A percentile compares a stretch with the other conserved stretches of the same genome.
Conservation (phyloP, 345 rosid genomes). For the Toxicodendron radicans region DNA sequence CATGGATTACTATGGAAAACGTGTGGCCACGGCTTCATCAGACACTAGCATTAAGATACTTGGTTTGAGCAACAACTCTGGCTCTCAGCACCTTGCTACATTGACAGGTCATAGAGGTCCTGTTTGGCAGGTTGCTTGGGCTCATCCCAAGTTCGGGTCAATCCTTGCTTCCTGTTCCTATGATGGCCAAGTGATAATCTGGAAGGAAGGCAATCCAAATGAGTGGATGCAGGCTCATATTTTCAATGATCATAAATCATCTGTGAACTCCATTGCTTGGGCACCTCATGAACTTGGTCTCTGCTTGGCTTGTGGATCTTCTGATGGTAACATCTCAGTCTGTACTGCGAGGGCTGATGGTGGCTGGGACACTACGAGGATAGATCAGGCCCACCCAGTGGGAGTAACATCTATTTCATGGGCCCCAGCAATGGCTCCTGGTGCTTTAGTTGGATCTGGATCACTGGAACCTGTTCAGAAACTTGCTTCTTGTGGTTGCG, state of each 20-base stretch:
- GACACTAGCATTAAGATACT: constrained; percentile 15
- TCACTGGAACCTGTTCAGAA: constrained; percentile 17
- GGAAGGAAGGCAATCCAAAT: constrained; percentile 20
- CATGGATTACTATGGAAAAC: constrained; percentile 21
- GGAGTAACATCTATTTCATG: constrained; percentile 20
- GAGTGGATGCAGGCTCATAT: constrained; percentile 18
- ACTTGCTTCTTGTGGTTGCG: constrained; percentile 13
- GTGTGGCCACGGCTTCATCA: constrained; percentile 19
- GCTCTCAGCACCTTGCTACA: constrained; percentile 16
- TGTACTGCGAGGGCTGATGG: constrained; percentile 15
- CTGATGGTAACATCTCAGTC: constrained; percentile 18
- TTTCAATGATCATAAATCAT: constrained; percentile 19
- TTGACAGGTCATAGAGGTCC: constrained; percentile 19
- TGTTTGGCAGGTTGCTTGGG: constrained; percentile 21
- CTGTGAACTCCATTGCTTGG: constrained; percentile 21
- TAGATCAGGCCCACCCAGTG: constrained; percentile 19
- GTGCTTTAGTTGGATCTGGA: constrained; percentile 19
- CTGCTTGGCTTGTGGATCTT: constrained; percentile 20
- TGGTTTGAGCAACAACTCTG: constrained; percentile 14
- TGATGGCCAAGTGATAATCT: constrained; percentile 16
- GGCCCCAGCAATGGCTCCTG: constrained; percentile 22
- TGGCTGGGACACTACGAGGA: constrained; percentile 16
- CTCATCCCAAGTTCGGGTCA: constrained; percentile 19
- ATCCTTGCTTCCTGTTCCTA: constrained; percentile 19
- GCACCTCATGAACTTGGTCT: constrained; percentile 21